Evolutionary conservation across 805 yeast species (phyloP), one percentile per base, ranked within the genome.

Genomic region (Yamadazyma philogaea): DNA sequence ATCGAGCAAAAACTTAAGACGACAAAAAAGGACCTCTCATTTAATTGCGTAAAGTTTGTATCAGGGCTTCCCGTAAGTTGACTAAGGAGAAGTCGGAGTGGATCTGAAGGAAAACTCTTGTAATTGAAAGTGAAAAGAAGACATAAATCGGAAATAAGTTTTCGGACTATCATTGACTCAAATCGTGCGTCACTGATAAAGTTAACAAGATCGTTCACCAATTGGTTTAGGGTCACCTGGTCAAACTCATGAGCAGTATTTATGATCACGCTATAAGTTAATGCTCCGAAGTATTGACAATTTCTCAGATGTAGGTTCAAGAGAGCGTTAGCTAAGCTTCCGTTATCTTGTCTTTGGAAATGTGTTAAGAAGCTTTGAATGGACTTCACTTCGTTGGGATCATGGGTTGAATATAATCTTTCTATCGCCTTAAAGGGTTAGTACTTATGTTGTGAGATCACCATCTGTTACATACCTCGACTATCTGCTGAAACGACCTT

Each of bases 231-330:
- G 12, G 1, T 6, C 12, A 33, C 30, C 5, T 12, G 18, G 10
- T 40, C 42, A 19, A 46, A 44, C n/a, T 39, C 33, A 26, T 39
- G 17, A 33, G 46, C 46, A 15, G 50, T 55, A 45, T 77, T 78
- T 34, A 84, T 60, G 48, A 74, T 68, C 4, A 87, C 93, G 0
- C 87, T 75, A 45, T 78, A 80, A 0, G 96, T 87, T 44, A 85
- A 70, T 0, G 95, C 95, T 0, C 95, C 96, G 54, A 87, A 82
- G 57, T 83, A 87, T 54, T 80, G 78, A 47, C 81, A 77, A 44
- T 75, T 76, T 34, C 64, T 50, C 1, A 77, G 70, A 3, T 56
- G 54, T 2, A 57, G 54, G 47, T 36, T 46, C 45, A 87, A 63
- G 16, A 87, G 66, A 30, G 61, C 50, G 27, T 74, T 69, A 0